phyloP scores from a whole-genome alignment of 2,329 filamentous ascomycete species.

The Leptographium flavum region DNA sequence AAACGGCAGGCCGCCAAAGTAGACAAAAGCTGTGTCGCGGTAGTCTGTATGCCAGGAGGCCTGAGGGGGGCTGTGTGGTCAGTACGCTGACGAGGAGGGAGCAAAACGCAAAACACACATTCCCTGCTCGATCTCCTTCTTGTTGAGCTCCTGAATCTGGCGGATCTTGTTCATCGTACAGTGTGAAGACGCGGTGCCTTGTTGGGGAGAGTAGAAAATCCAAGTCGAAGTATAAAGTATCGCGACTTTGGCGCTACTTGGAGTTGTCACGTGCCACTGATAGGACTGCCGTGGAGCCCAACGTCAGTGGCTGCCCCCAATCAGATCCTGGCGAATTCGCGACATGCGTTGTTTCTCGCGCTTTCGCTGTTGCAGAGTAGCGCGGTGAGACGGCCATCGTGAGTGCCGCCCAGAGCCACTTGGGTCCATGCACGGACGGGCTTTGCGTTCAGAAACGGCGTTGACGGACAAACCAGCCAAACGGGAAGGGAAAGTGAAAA shows the following conservation, averaged over 20 bases:
- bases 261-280: background rate
- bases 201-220: too few species aligned
- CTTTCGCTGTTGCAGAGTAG: background rate
- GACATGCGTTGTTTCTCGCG: background rate
- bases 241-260: background rate
- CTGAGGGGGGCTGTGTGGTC: constrained; percentile 49
- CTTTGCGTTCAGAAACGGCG: too few species aligned
- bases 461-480: too few species aligned
- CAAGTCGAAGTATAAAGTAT: too few species aligned
- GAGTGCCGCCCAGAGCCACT: too few species aligned
- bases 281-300: too few species aligned
- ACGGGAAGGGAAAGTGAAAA: too few species aligned
- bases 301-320: too few species aligned
- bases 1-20: constrained; percentile 87
- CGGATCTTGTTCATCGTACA: constrained; percentile 91
- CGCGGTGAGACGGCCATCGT: too few species aligned
- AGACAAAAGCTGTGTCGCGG: constrained; percentile 85
- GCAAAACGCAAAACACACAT: constrained; percentile 38
- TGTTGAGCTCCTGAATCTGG: constrained; percentile 83
- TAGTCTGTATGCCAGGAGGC: constrained; percentile 97
- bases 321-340: too few species aligned
- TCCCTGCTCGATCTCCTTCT: constrained; percentile 82
- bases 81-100: constrained; percentile 11
- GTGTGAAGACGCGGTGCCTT: too few species aligned
- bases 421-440: too few species aligned